phyloP scores from a whole-genome alignment of 306 rosid species.

The Boehmeria nivea region DNA sequence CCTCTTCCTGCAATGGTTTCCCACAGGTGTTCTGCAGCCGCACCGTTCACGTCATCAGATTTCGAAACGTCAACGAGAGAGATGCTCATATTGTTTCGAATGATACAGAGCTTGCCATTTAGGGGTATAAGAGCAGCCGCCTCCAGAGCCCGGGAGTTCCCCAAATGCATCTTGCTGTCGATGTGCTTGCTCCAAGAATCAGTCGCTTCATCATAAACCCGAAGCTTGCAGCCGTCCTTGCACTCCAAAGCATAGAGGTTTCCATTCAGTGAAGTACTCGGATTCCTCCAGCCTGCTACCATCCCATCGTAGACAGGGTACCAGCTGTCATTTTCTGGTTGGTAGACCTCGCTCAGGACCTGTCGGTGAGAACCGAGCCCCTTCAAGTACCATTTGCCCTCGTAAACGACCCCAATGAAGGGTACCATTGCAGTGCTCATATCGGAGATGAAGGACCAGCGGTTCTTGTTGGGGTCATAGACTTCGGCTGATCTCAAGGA shows the following conservation, averaged over 20 bases:
- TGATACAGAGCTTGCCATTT: constrained; percentile 65
- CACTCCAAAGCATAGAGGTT: constrained; percentile 74
- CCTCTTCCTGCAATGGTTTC: constrained; percentile 74
- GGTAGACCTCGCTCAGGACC: constrained; percentile 76
- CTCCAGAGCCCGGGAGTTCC: constrained; percentile 62
- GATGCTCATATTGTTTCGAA: constrained; percentile 73
- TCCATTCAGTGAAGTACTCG: constrained; percentile 62
- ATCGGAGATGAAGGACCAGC: constrained; percentile 77
- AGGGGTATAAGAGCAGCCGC: constrained; percentile 74
- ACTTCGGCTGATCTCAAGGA: constrained; percentile 78
- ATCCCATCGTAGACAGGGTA: constrained; percentile 63
- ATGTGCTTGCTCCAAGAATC: constrained; percentile 68
- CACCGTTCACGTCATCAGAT: constrained; percentile 37
- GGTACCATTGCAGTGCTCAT: constrained; percentile 94
- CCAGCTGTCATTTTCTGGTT: constrained; percentile 68
- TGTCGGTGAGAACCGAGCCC: constrained; percentile 79
- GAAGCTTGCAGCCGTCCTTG: constrained; percentile 74
- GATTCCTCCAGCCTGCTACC: constrained; percentile 88
- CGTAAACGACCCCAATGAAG: constrained; percentile 73
- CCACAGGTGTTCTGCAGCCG: constrained; percentile 63
- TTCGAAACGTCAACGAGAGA: constrained; percentile 67
- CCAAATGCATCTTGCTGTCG: constrained; percentile 66
- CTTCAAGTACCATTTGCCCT: constrained; percentile 80
- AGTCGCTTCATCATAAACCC: constrained; percentile 54
- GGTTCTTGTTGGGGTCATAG: constrained; percentile 75